phyloP scores from a whole-genome alignment of 208 protist species.

The Endotrypanum monterogeii region DNA sequence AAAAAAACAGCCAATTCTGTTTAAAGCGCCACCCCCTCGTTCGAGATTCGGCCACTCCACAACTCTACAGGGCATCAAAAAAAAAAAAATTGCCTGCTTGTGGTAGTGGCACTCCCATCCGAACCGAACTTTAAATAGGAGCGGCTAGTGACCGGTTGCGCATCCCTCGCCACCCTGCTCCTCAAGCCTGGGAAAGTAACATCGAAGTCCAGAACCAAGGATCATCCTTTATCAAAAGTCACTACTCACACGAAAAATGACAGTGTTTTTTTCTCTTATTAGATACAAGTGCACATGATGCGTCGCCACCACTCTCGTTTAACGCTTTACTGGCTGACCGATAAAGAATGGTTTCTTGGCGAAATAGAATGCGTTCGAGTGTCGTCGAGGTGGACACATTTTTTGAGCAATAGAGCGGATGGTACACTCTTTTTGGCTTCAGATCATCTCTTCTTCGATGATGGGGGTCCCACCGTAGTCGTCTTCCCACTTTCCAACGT shows the following conservation, averaged over 20 bases:
- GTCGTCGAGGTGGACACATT: conserved; percentile 12
- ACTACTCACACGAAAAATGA: neutral
- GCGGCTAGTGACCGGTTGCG: neutral
- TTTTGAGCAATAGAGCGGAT: conserved; percentile 3
- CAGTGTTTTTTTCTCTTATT: neutral
- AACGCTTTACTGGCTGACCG: conserved; percentile 41
- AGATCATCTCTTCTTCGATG: conserved; percentile 37
- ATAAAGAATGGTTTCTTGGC: conserved; percentile 36
- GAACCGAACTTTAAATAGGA: neutral
- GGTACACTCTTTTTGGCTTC: conserved; percentile 32
- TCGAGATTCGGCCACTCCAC: neutral
- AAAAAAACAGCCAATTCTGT: neutral
- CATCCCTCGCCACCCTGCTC: neutral
- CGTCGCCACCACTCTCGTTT: conserved; percentile 5
- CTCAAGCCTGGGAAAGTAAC: too few species aligned
- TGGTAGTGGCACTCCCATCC: neutral
- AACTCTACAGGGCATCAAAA: neutral
- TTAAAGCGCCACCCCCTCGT: too few species aligned
- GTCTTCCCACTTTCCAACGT: conserved; percentile 15
- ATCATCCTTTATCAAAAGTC: neutral
- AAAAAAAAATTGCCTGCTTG: neutral
- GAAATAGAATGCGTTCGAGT: conserved; percentile 13
- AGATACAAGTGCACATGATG: neutral
- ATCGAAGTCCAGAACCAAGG: neutral
- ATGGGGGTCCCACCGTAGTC: conserved; percentile 12